Conservation (phyloP, 805 yeast species). For the Candida boidinii region DNA sequence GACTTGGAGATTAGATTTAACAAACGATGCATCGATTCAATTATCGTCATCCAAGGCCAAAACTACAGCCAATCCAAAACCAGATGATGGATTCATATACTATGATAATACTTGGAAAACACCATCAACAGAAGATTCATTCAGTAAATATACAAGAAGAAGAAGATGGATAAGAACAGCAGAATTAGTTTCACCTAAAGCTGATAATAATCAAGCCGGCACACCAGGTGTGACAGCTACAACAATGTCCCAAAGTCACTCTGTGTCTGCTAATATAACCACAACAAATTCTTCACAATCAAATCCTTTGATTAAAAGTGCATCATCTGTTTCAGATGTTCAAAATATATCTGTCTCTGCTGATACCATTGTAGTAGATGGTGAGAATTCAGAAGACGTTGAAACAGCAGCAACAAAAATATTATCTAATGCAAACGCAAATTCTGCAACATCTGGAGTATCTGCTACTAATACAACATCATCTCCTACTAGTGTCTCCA, state of each 20-base stretch:
- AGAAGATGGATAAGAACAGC: constrained; percentile 97
- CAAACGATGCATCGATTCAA: constrained; percentile 80
- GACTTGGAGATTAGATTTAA: constrained; percentile 83
- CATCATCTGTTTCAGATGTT: background rate
- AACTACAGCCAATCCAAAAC: constrained; percentile 60
- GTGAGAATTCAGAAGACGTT: no score
- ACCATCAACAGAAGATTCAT: constrained; percentile 82
- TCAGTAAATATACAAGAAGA: constrained; percentile 85
- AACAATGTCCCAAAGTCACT: background rate
- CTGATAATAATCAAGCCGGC: background rate
- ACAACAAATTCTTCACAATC: background rate
- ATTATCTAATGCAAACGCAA: no score
- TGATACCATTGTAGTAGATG: no score
- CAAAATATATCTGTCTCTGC: no score
- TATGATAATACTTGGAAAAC: constrained; percentile 92
- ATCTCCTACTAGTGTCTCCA: background rate
- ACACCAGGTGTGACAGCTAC: background rate
- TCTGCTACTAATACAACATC: constrained; percentile 9
- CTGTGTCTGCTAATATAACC: background rate
- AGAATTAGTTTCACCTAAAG: constrained; percentile 47
- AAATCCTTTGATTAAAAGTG: background rate
- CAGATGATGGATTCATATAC: constrained; percentile 82
- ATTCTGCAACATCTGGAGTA: constrained; percentile 5
- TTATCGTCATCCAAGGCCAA: constrained; percentile 51
- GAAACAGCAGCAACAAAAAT: no score